These are phyloP conservation scores for Lycium ferocissimum DNA, from an alignment of 257 asterid genomes.

Conservation along the genomic window DNA sequence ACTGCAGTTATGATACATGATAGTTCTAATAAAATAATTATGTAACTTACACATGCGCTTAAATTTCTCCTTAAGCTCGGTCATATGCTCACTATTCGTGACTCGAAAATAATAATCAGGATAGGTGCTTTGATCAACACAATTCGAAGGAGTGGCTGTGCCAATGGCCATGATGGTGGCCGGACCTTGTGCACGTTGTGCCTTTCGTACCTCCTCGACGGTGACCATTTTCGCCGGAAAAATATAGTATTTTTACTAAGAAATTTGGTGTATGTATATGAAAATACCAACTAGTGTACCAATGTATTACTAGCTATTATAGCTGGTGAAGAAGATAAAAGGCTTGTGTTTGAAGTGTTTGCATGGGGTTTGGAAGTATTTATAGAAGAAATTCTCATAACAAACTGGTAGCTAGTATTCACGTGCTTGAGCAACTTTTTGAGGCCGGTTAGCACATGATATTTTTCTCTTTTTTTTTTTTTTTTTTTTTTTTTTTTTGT, in stretches of 20 bases:
- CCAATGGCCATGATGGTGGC: slow-evolving; percentile 83
- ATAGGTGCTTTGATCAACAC: slow-evolving; percentile 67
- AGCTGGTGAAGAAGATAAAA: not conserved
- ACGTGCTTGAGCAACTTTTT: slow-evolving; percentile 28
- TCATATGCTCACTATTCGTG: slow-evolving; percentile 70
- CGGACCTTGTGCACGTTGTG: slow-evolving; percentile 79
- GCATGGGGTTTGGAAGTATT: not conserved
- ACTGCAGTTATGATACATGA: not conserved
- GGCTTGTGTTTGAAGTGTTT: not conserved
- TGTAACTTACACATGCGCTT: slow-evolving; percentile 78
- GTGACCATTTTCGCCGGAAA: slow-evolving; percentile 50
- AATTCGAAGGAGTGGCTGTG: slow-evolving; percentile 67
- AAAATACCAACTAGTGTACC: not conserved
- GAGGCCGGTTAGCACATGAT: not conserved
- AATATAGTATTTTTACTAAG: not conserved
- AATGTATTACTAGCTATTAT: not conserved
- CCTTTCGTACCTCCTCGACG: slow-evolving; percentile 65
- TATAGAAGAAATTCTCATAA: not conserved
- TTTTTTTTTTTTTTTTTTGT: not conserved
- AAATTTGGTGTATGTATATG: not conserved
- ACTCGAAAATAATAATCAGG: slow-evolving; percentile 73
- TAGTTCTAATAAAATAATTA: not conserved
- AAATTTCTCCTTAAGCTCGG: slow-evolving; percentile 68
- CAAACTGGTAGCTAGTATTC: slow-evolving; percentile 31
- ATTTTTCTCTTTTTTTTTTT: not conserved